Base-by-base conservation (phyloP, 2,329 filamentous ascomycete genomes). In the Stachybotrys chartarum region DNA sequence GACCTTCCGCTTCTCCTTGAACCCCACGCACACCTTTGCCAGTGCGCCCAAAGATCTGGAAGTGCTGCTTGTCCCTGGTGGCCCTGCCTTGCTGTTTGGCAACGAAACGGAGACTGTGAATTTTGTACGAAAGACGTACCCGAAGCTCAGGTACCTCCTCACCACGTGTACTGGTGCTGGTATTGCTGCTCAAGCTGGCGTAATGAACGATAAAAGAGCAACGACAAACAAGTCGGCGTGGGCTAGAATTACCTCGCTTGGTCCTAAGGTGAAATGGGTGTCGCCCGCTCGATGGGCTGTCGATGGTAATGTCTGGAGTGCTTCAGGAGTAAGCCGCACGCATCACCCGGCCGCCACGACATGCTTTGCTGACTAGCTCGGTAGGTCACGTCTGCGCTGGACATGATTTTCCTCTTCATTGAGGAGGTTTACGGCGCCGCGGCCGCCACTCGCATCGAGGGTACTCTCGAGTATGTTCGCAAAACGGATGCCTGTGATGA, bases 51-150 rank as follows among this genome's bases (percentile, higher is more conserved):
- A 68, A 5, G 72, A 76, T 3, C 77, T 78, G 1, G 72, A 72
- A 8, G 81, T 87, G 6, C 72, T 89, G 12, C 65, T 90, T 12
- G 68, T 89, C 7, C 86, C 86, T 0, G 85, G 86, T 6, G 85
- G 86, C 0, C 55, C 70, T 0, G 85, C 84, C 1, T 71, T 70
- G 3, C 66, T 74, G 6, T 16, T 48, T 30, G 55, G 44, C 45
- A 56, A 56, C 59, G 73, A 66, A 4, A 54, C 65, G 35, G 59
- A 58, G 1, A 68, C 75, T 0, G 67, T 80, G 1, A 30, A 59
- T 42, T 64, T 78, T 61, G 67, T 85, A 45, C 63, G 64, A 1
- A 61, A 65, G 0, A 62, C 65, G 2, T 81, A 75, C 60, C 75
- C 78, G 0, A 67, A 65, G 1, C 63, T 85, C 17, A 69, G 76